Conservation (phyloP, 2,329 filamentous ascomycete species). For the Xylaria sp. region DNA sequence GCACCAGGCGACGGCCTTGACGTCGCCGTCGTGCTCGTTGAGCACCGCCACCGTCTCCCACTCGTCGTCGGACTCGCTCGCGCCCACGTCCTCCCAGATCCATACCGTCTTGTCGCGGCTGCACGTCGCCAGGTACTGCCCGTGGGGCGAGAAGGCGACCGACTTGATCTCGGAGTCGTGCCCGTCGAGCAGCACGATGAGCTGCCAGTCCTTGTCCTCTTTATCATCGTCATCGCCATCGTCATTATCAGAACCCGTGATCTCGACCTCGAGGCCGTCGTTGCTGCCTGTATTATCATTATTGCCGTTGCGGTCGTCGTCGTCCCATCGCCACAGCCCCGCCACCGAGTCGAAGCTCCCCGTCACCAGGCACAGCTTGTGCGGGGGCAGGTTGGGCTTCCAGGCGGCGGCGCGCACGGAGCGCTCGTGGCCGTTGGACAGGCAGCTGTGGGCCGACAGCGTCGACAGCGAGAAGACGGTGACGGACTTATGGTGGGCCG, state of each 20-base stretch:
- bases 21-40: slow-evolving; percentile 92
- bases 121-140: slow-evolving; percentile 84
- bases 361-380: slow-evolving; percentile 79
- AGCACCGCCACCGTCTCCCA: slow-evolving; percentile 96
- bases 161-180: slow-evolving; percentile 93
- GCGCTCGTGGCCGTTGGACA: slow-evolving; percentile 87
- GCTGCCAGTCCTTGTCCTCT: slow-evolving; percentile 84
- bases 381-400: slow-evolving; percentile 70
- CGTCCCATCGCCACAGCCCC: slow-evolving; percentile 75
- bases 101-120: slow-evolving; percentile 92
- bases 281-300: slow-evolving; percentile 9
- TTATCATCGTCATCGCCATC: slow-evolving; percentile 50
- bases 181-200: slow-evolving; percentile 88
- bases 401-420: slow-evolving; percentile 85
- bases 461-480: slow-evolving; percentile 86
- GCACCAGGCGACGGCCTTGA: slow-evolving; percentile 94
- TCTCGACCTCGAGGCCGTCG: slow-evolving; percentile 47
- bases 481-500: slow-evolving; percentile 82
- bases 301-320: slow-evolving; percentile 38
- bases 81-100: slow-evolving; percentile 94
- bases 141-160: slow-evolving; percentile 73
- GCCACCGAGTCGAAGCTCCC: slow-evolving; percentile 94
- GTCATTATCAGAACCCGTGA: slow-evolving; percentile 34
- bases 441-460: slow-evolving; percentile 75
- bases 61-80: slow-evolving; percentile 79